Conservation (phyloP, 192 early-diverging fungal species). For the Backusella westeae region DNA sequence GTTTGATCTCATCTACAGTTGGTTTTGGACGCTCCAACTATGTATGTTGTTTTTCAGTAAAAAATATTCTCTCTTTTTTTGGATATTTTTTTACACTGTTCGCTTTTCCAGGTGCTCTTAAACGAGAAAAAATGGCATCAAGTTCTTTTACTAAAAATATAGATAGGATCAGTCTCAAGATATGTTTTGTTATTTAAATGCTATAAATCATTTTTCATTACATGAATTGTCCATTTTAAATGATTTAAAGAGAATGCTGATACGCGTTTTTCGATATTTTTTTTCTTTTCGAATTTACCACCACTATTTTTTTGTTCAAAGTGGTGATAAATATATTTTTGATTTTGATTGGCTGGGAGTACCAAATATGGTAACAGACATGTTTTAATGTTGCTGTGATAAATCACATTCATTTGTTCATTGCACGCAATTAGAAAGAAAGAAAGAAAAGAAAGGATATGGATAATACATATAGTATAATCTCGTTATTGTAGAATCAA, state of each 20-base stretch:
- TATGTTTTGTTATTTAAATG: neutral
- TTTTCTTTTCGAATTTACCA: no score
- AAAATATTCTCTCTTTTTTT: neutral
- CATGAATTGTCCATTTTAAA: neutral
- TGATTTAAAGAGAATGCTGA: neutral
- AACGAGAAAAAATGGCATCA: neutral
- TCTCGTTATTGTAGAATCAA: no score
- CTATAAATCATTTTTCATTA: neutral
- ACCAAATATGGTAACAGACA: no score
- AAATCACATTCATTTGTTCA: no score
- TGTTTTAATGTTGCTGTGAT: no score
- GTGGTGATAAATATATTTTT: no score
- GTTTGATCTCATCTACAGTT: constrained; percentile 29
- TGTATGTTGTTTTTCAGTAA: neutral
- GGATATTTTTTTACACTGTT: neutral
- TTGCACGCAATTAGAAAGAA: no score
- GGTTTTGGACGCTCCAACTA: neutral
- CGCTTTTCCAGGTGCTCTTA: neutral
- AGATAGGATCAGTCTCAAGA: neutral
- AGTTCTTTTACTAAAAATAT: neutral
- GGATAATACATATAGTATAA: no score
- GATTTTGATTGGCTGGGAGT: no score
- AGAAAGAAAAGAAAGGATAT: no score
- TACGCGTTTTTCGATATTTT: neutral
- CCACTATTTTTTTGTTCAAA: no score